Conservation (phyloP, 225 moss, liverwort and hornwort genomes). For the Ulota crispa region DNA sequence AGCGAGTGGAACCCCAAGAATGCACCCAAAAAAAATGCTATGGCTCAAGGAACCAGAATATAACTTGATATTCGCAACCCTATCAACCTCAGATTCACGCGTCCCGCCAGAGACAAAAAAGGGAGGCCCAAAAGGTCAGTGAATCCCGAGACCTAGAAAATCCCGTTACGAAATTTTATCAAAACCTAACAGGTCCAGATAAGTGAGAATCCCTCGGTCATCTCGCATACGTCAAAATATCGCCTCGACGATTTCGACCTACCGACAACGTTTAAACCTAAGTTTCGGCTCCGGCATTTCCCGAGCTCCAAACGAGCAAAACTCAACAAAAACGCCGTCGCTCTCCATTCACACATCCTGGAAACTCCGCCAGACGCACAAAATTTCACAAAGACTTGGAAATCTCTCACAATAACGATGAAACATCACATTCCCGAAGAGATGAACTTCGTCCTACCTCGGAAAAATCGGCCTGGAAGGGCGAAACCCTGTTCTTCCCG, state of each 20-base stretch:
- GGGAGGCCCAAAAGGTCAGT: not conserved
- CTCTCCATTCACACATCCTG: not conserved
- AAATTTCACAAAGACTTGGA: not conserved
- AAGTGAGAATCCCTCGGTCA: not conserved
- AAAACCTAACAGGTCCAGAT: not conserved
- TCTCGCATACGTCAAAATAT: not conserved
- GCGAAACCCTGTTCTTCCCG: slow-evolving; percentile 22
- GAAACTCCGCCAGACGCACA: not conserved
- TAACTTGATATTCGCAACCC: not conserved
- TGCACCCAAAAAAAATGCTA: too few relatives aligned
- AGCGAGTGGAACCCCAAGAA: too few relatives aligned
- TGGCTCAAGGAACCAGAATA: too few relatives aligned
- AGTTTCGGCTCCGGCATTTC: not conserved
- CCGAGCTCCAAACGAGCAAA: not conserved
- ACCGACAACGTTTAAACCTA: slow-evolving; percentile 28
- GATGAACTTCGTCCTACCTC: not conserved
- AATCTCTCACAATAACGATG: not conserved
- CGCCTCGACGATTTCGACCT: slow-evolving; percentile 1
- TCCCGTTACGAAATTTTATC: not conserved
- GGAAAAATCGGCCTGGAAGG: not conserved
- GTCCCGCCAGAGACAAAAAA: not conserved
- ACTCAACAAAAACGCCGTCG: not conserved
- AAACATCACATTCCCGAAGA: slow-evolving; percentile 5
- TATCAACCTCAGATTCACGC: not conserved
- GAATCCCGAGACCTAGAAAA: not conserved